These are phyloP conservation scores for Cutaneotrichosporon cutaneum DNA, from an alignment of 1,284 basidiomycete species.

Conservation along the genomic window DNA sequence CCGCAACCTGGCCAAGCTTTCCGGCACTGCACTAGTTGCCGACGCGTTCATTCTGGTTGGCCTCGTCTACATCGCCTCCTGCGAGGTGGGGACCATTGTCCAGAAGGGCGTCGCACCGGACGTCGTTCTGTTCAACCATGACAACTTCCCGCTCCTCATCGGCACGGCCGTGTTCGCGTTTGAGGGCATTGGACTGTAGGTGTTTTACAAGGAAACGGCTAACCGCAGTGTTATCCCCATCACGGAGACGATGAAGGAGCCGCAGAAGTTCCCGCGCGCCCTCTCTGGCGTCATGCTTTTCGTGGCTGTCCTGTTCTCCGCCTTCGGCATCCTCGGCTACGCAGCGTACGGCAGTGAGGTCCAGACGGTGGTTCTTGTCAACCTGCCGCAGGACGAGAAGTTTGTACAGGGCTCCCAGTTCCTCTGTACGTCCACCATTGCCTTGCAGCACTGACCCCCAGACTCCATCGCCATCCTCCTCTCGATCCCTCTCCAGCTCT, in stretches of 20 bases:
- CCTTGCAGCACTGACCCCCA: slow-evolving; percentile 17
- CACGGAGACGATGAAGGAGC: slow-evolving; percentile 91
- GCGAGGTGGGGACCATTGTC: slow-evolving; percentile 69
- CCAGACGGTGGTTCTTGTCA: slow-evolving; percentile 92
- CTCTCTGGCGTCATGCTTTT: slow-evolving; percentile 84
- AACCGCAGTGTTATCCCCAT: slow-evolving; percentile 76
- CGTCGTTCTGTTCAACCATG: slow-evolving; percentile 81
- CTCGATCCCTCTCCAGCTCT: slow-evolving; percentile 90
- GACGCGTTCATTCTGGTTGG: slow-evolving; percentile 94
- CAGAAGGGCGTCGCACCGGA: slow-evolving; percentile 69
- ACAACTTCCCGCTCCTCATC: slow-evolving; percentile 86
- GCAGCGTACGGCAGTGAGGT: slow-evolving; percentile 82
- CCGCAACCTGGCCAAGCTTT: slow-evolving; percentile 87
- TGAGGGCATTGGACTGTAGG: slow-evolving; percentile 91
- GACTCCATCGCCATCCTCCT: slow-evolving; percentile 86
- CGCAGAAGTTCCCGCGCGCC: slow-evolving; percentile 84
- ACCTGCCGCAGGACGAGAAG: slow-evolving; percentile 78
- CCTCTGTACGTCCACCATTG: slow-evolving; percentile 59
- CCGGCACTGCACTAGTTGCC: slow-evolving; percentile 85
- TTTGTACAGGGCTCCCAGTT: slow-evolving; percentile 86
- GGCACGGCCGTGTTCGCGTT: slow-evolving; percentile 98
- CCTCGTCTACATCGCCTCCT: slow-evolving; percentile 78
- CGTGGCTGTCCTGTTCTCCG: slow-evolving; percentile 73
- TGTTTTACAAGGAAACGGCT: slow-evolving; percentile 14
- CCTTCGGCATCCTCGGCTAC: slow-evolving; percentile 85